phyloP scores from a whole-genome alignment of 2,329 filamentous ascomycete genomes.

The Sordariomycetes sp. region DNA sequence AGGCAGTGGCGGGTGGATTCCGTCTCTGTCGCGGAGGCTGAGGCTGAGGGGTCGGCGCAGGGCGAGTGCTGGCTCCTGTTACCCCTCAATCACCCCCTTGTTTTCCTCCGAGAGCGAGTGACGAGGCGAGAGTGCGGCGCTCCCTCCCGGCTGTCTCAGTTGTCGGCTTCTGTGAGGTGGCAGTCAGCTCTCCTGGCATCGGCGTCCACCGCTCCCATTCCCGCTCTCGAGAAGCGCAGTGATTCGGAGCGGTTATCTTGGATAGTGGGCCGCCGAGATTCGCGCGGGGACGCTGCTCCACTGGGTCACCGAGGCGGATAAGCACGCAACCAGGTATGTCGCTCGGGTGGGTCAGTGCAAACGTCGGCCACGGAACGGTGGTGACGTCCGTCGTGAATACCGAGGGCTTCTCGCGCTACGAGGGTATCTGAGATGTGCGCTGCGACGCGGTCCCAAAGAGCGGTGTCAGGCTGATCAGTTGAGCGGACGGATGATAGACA shows the following conservation, averaged over 20 bases:
- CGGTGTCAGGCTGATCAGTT: neutral
- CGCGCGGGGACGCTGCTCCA: neutral
- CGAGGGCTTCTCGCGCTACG: neutral
- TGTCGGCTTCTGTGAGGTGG: neutral
- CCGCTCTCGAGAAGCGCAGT: neutral
- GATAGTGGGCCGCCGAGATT: neutral
- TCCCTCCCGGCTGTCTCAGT: neutral
- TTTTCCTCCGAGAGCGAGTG: neutral
- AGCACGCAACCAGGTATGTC: neutral
- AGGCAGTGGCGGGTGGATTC: neutral
- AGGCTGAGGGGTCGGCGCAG: neutral
- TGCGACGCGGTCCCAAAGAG: neutral
- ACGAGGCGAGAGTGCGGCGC: neutral
- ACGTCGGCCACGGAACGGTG: neutral
- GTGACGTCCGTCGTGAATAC: neutral
- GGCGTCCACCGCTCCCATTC: neutral
- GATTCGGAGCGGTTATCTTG: neutral
- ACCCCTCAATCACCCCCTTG: conserved; percentile 4
- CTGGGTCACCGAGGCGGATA: neutral
- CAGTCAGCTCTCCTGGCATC: neutral
- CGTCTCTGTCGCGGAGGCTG: neutral
- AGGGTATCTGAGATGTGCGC: neutral
- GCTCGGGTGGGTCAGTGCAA: neutral
- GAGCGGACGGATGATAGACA: neutral
- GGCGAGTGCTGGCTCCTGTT: neutral